Percentiles rank a stretch among this genome's conserved stretches.
These are phyloP conservation scores for Lichenothelia convexa DNA, from an alignment of 495 filamentous ascomycete genomes.

Conservation along the genomic window DNA sequence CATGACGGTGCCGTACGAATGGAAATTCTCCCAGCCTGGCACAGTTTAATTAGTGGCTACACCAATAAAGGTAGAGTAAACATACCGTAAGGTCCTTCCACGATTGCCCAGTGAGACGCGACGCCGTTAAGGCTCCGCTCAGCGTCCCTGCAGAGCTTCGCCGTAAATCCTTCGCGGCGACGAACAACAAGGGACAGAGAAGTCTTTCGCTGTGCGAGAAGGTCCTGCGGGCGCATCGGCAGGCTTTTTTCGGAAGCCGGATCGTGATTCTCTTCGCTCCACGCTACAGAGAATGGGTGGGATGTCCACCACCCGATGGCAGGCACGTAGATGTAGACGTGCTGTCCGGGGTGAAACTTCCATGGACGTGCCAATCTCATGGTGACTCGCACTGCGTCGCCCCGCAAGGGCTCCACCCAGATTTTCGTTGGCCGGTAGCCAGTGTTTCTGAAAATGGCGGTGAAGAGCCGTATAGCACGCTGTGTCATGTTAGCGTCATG, in stretches of 20 bases:
- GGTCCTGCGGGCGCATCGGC: slow-evolving; percentile 17
- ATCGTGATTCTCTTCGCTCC: slow-evolving; percentile 34
- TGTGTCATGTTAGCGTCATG: too few species aligned
- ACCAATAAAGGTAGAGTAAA: slow-evolving; percentile 2
- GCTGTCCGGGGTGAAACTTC: slow-evolving; percentile 64
- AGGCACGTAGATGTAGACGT: slow-evolving; percentile 73
- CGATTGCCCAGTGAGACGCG: slow-evolving; percentile 36
- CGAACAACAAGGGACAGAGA: slow-evolving; percentile 65
- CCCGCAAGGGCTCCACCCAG: slow-evolving; percentile 55
- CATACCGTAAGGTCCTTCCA: slow-evolving; percentile 73
- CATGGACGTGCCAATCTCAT: slow-evolving; percentile 60
- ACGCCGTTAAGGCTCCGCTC: too few species aligned
- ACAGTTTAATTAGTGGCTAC: too few species aligned
- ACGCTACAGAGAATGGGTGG: slow-evolving; percentile 88
- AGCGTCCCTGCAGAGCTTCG: too few species aligned
- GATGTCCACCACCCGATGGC: slow-evolving; percentile 61
- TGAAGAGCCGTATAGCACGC: slow-evolving; percentile 45
- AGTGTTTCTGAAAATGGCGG: slow-evolving; percentile 55
- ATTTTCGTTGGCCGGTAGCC: slow-evolving; percentile 46
- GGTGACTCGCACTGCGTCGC: slow-evolving; percentile 68
- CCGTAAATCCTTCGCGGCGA: slow-evolving; percentile 73
- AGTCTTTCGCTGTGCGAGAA: slow-evolving; percentile 22
- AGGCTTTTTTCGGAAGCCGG: slow-evolving; percentile 19
- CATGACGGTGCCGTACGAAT: slow-evolving; percentile 35
- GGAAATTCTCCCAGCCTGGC: slow-evolving; percentile 37